Base-by-base conservation (phyloP, 192 early-diverging fungal genomes). In the Gryganskiella cystojenkinii region DNA sequence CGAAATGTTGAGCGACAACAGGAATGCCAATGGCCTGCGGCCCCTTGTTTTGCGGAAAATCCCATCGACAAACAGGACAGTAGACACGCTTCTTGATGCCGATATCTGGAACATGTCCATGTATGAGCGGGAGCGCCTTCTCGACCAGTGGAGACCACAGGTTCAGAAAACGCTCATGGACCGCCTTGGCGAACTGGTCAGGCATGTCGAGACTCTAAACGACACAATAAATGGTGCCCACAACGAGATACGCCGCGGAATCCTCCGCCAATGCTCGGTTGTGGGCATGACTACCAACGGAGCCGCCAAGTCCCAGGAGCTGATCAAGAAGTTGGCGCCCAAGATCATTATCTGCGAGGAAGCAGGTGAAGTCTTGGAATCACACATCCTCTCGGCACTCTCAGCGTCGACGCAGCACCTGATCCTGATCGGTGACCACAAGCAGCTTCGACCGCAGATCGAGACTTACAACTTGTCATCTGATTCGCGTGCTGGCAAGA, bases 261-360 rank as follows among this genome's bases (percentile, higher is more conserved):
- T 82, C 45, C 67, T 85, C 1, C 53, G 63, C 27, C 30, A 64
- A 8, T 45, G 59, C 35, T 47, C 79, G 9, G 83, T 90, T 10
- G 80, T 90, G 20, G 89, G 86, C 1, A 84, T 87, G 70, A 90
- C 89, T 2, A 90, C 89, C 24, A 83, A 71, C 15, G 89, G 88
- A 14, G 86, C 88, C 7, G 89, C 89, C 25, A 87, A 84, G 54
- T 45, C 55, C 42, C 80, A 87, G 54, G 61, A 56, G 5, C 57
- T 86, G 22, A 57, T 90, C 19, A 47, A 64, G 13, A 62, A 65
- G 1, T 64, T 89, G 40, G 69, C 73, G 6, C 87, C 87, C 9
- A 70, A 67, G 10, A 64, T 89, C 27, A 84, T 89, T 56, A 81
- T 89, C 40, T 85, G 84, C 17, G 87, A 89, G 71, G 87, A 89